A percentile compares a stretch with the other conserved stretches of the same genome.
Evolutionary conservation across 495 filamentous ascomycete genomes (phyloP).

Genomic region (Amniculicola lignicola): DNA sequence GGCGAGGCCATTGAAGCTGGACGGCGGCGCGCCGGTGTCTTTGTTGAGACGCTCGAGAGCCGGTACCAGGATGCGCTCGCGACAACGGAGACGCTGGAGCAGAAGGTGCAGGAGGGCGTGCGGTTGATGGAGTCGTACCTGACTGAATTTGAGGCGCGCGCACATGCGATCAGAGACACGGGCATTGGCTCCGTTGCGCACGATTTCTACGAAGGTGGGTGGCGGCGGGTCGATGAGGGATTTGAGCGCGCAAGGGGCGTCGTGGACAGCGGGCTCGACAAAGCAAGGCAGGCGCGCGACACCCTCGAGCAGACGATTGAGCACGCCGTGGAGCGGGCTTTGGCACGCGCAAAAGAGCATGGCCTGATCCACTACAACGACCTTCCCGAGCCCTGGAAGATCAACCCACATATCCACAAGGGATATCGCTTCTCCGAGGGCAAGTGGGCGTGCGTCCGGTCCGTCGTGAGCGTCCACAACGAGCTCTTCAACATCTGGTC

Average conservation of each 20-base stretch:
- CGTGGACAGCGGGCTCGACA: conserved; percentile 80
- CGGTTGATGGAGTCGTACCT: conserved; percentile 80
- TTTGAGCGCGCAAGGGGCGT: conserved; percentile 72
- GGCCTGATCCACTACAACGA: conserved; percentile 86
- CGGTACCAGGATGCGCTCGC: conserved; percentile 85
- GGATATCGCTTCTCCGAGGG: conserved; percentile 93
- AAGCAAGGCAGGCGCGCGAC: conserved; percentile 72
- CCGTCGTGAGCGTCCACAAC: conserved; percentile 80
- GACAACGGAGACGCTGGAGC: conserved; percentile 80
- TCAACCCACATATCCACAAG: conserved; percentile 86
- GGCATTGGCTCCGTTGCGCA: conserved; percentile 45
- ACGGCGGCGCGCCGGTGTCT: conserved; percentile 73
- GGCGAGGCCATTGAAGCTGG: conserved; percentile 87
- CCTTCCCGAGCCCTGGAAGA: conserved; percentile 84
- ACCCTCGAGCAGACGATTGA: conserved; percentile 76
- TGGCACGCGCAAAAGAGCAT: conserved; percentile 71
- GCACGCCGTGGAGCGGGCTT: conserved; percentile 63
- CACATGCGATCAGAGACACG: conserved; percentile 65
- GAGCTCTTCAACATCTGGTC: conserved; percentile 98
- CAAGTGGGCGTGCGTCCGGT: conserved; percentile 80
- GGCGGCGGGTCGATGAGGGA: conserved; percentile 69
- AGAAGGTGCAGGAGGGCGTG: conserved; percentile 84
- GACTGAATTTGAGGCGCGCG: conserved; percentile 75
- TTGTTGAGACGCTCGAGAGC: conserved; percentile 91
- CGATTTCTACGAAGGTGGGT: conserved; percentile 64